Base-by-base conservation (phyloP, 495 filamentous ascomycete species). In the Mytilinidion resinicola region DNA sequence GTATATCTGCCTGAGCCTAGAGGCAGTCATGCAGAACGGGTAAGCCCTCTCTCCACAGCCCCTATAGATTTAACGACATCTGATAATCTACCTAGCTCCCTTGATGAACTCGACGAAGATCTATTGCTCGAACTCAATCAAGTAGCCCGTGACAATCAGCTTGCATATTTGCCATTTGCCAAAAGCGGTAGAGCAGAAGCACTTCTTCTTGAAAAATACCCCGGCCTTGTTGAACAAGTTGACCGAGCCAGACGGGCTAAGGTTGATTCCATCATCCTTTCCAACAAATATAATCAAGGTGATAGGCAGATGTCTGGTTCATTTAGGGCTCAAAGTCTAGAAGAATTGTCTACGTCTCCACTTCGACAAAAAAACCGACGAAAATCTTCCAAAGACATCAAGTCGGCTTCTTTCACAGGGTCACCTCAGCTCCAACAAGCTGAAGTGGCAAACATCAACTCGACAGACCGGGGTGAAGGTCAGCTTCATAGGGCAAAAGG, bases 1-100 rank as follows among this genome's bases (percentile, higher is more conserved):
- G 72, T 97, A 96, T 70, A 82, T 96, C 33, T 96, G 90, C 62
- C 72, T 96, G 37, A 91, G 95, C 65, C 76, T 96, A 38, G 92
- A 96, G 67, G 83, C 82, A 3, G 85, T 96, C 78, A 82, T 98
- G 39, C 86, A 95, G 66, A 95, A 95, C 60, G 86, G 88, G 78
- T 85, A 77, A 65, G 73, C 72, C 21, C 38, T 35, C 44, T 53
- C 52, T 35, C n/a, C 25, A 30, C 2, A 30, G 44, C 25, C 11
- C 41, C 25, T 17, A 56, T 36, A 19, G 17, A 60, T 30, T 30
- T 2, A 30, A 4, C 0, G 38, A 10, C 10, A 10, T 30, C 64
- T 73, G 63, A 72, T 55, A 39, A 54, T 5, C 42, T 10, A 39
- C 51, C 25, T 56, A 85, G 82, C 58, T 78, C 88, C 35, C 76